These are phyloP conservation scores for Trichoderma sp. DNA, from an alignment of 2,329 filamentous ascomycete species.

Conservation along the genomic window DNA sequence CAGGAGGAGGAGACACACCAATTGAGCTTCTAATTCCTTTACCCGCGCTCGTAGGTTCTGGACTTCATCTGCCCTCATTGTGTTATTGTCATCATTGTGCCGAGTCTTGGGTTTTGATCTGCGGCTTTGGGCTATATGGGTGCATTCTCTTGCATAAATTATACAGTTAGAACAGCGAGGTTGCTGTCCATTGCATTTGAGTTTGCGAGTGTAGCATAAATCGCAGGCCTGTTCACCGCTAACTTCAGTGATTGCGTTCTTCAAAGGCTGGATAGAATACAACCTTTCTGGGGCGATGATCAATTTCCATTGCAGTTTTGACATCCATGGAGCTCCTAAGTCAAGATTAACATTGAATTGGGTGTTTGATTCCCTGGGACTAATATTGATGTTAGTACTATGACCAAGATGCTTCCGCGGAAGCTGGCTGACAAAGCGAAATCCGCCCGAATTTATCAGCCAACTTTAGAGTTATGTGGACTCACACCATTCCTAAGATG, in stretches of 20 bases:
- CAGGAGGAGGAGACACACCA: too few relatives aligned
- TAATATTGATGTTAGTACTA: background rate
- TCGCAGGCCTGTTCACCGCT: background rate
- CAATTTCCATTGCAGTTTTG: background rate
- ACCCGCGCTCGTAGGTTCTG: background rate
- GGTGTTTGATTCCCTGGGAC: background rate
- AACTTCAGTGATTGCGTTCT: background rate
- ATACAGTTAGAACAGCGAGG: background rate
- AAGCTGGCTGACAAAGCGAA: background rate
- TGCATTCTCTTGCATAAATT: background rate
- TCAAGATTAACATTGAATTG: background rate
- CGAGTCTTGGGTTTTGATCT: background rate
- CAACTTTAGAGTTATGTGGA: background rate
- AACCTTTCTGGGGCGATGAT: background rate
- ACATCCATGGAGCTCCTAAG: background rate
- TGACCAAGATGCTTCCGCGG: background rate
- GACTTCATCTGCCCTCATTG: background rate
- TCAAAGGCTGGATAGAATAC: background rate
- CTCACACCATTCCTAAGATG: background rate
- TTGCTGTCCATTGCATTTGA: background rate
- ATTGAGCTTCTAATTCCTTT: background rate
- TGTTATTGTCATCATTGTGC: background rate
- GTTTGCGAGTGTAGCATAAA: background rate
- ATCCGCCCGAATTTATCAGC: background rate
- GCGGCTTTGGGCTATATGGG: background rate